phyloP scores from a whole-genome alignment of 163 green algal species.

The Scenedesmus sp. region DNA sequence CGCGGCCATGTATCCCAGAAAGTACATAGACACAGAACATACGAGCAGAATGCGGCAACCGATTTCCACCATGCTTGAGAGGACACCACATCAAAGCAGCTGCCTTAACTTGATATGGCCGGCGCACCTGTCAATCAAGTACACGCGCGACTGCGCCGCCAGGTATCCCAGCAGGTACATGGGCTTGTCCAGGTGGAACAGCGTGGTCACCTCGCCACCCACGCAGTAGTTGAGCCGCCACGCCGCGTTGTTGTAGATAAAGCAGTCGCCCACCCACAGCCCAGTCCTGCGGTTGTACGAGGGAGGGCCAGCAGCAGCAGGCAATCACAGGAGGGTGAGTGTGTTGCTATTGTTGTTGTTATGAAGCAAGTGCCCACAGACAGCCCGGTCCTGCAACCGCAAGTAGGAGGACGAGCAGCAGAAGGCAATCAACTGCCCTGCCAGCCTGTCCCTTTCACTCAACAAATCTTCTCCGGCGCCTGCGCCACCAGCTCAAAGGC shows the following conservation, averaged over 20 bases:
- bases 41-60: too few species aligned
- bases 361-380: constrained; percentile 94
- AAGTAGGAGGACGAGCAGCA: too few species aligned
- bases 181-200: constrained; percentile 96
- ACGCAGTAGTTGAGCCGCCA: constrained; percentile 98
- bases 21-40: too few species aligned
- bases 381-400: constrained; percentile 33
- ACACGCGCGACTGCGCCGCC: too few species aligned
- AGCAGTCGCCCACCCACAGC: constrained; percentile 86
- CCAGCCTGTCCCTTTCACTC: too few species aligned
- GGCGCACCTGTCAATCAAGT: constrained; percentile 85
- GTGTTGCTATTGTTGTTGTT: too few species aligned
- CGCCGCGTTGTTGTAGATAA: constrained; percentile 97
- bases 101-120: too few species aligned
- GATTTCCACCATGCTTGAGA: too few species aligned
- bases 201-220: constrained; percentile 95
- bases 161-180: constrained; percentile 99
- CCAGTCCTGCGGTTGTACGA: constrained; percentile 50
- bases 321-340: too few species aligned
- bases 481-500: constrained; percentile 95
- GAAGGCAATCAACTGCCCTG: too few species aligned
- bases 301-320: background rate
- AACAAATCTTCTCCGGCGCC: constrained; percentile 64
- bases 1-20: background rate
- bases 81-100: background rate